These are phyloP conservation scores for Thuidium tamariscinum DNA, from an alignment of 225 moss, liverwort and hornwort species.

Conservation along the genomic window DNA sequence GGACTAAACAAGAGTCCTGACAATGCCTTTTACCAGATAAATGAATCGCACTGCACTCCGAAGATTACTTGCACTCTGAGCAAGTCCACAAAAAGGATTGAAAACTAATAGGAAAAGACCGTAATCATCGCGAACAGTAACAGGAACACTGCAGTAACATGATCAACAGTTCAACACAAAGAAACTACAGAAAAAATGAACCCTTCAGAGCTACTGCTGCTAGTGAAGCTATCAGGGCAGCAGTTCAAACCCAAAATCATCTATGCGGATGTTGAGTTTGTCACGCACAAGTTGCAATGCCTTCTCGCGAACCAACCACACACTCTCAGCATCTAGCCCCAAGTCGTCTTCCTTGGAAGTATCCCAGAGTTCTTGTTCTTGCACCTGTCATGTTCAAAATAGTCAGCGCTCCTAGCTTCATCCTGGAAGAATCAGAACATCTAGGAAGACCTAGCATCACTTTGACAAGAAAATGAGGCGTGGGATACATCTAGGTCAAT, in stretches of 20 bases:
- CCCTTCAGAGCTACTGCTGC: background rate
- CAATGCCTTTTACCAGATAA: background rate
- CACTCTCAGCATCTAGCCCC: slow-evolving; percentile 34
- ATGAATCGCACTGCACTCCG: background rate
- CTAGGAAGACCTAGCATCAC: background rate
- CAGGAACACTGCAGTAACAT: background rate
- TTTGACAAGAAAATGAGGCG: background rate
- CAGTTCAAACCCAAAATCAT: slow-evolving; percentile 50
- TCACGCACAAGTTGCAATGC: slow-evolving; percentile 58
- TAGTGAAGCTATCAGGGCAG: slow-evolving; percentile 25
- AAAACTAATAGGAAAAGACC: background rate
- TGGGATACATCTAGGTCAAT: background rate
- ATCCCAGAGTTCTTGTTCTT: slow-evolving; percentile 38
- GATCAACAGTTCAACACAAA: background rate
- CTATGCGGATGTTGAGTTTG: slow-evolving; percentile 49
- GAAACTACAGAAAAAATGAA: background rate
- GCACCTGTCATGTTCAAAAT: slow-evolving; percentile 22
- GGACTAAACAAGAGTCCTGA: background rate
- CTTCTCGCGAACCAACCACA: slow-evolving; percentile 48
- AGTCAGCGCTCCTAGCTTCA: background rate
- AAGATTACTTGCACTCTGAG: background rate
- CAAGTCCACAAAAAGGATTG: background rate
- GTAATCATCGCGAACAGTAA: background rate
- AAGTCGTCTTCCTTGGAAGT: slow-evolving; percentile 18
- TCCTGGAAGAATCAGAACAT: background rate